These are phyloP conservation scores for Trypanosoma conorhini DNA, from an alignment of 208 protist genomes.

Conservation along the genomic window DNA sequence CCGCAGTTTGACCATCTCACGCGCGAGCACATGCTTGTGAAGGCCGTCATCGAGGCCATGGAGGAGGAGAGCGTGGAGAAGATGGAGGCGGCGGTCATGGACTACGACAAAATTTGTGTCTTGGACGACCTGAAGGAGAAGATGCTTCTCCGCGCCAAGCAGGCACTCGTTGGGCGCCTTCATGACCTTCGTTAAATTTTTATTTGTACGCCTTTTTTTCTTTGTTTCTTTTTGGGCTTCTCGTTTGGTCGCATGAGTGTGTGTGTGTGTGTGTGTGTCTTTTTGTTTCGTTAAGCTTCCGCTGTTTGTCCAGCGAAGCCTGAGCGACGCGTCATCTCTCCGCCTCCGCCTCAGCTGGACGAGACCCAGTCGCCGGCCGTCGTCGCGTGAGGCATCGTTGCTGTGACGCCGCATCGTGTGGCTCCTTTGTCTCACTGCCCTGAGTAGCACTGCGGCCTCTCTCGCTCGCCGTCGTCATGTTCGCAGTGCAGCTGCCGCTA, in stretches of 20 bases:
- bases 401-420: background rate
- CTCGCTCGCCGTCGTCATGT: background rate
- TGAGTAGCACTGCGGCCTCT: background rate
- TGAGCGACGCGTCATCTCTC: no score
- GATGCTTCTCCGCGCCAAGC: conserved; percentile 76
- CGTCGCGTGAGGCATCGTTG: background rate
- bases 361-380: background rate
- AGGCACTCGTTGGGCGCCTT: conserved; percentile 48
- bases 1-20: conserved; percentile 85
- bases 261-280: no score
- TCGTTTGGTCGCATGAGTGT: conserved; percentile 9
- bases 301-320: no score
- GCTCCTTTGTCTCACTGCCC: background rate
- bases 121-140: conserved; percentile 64
- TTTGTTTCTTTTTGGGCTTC: conserved; percentile 16
- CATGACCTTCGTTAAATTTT: conserved; percentile 53
- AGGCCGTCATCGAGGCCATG: conserved; percentile 75
- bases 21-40: conserved; percentile 88
- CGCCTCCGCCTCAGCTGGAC: background rate
- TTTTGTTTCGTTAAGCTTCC: no score
- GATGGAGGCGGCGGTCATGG: conserved; percentile 68
- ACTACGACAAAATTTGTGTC: conserved; percentile 82
- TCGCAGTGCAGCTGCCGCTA: background rate
- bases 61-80: conserved; percentile 50
- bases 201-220: conserved; percentile 1